Conservation (phyloP, 1,139 yeast genomes). For the Geotrichum phurueaensis region DNA sequence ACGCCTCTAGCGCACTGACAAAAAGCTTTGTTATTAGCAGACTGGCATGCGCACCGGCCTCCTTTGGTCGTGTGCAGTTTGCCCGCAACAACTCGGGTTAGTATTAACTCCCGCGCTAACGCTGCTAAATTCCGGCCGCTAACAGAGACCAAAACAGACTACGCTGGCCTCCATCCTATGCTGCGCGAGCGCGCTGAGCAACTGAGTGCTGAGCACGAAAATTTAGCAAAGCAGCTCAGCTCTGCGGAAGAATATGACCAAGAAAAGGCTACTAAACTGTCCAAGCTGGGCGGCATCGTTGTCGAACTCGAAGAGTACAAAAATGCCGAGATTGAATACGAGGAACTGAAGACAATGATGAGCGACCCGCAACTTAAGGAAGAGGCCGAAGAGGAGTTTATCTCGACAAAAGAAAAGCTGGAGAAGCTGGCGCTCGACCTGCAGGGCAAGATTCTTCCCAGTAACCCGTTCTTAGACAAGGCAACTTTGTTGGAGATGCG, state of each 20-base stretch:
- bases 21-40: not conserved
- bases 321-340: constrained; percentile 29
- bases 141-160: not conserved
- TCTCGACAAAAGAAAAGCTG: constrained; percentile 29
- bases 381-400: constrained; percentile 47
- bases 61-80: not conserved
- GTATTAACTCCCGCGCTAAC: not conserved
- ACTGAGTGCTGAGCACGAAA: constrained; percentile 46
- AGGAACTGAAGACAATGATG: constrained; percentile 36
- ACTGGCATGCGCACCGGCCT: not conserved
- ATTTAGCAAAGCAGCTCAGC: constrained; percentile 45
- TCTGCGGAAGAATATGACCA: constrained; percentile 46
- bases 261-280: constrained; percentile 50
- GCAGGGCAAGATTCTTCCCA: constrained; percentile 60
- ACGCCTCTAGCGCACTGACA: not conserved
- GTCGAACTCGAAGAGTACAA: constrained; percentile 49
- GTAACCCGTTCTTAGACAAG: constrained; percentile 68
- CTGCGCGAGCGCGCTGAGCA: constrained; percentile 56
- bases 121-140: not conserved
- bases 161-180: constrained; percentile 46
- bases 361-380: constrained; percentile 36
- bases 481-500: constrained; percentile 79
- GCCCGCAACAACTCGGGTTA: not conserved
- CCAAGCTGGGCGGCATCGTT: constrained; percentile 50
- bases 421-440: constrained; percentile 40